Conservation (phyloP, 2,329 filamentous ascomycete genomes). For the Pyrenophora seminiperda region DNA sequence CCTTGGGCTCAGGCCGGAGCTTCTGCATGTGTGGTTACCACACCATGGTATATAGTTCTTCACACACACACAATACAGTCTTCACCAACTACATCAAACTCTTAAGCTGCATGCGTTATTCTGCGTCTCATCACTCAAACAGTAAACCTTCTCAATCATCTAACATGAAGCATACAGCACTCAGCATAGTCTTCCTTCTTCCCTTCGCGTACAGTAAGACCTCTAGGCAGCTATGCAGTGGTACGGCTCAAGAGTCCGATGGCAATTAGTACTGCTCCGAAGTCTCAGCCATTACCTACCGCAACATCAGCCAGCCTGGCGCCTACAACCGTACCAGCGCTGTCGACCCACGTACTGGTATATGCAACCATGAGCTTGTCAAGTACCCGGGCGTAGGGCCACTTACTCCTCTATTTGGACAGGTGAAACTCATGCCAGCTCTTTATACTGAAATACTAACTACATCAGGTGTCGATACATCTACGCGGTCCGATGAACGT, state of each 20-base stretch:
- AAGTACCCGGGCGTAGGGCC: slow-evolving; percentile 65
- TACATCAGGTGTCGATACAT: slow-evolving; percentile 70
- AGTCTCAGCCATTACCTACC: slow-evolving; percentile 71
- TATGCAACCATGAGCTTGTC: slow-evolving; percentile 60
- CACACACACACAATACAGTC: neutral
- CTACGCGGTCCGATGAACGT: slow-evolving; percentile 72
- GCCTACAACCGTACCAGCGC: slow-evolving; percentile 67
- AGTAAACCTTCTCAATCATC: slow-evolving; percentile 12
- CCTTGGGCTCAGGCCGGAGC: neutral
- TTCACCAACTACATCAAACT: neutral
- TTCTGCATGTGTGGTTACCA: neutral
- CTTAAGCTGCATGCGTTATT: neutral
- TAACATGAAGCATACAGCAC: slow-evolving; percentile 28
- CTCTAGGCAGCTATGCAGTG: slow-evolving; percentile 41
- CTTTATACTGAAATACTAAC: neutral
- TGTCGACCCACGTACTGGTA: slow-evolving; percentile 62
- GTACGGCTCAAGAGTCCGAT: slow-evolving; percentile 39
- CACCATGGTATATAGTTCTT: slow-evolving; percentile 1
- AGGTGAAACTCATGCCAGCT: slow-evolving; percentile 54
- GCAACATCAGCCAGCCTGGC: slow-evolving; percentile 63
- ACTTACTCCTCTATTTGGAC: slow-evolving; percentile 71
- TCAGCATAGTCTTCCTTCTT: slow-evolving; percentile 17
- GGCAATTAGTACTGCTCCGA: slow-evolving; percentile 71
- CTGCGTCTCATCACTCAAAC: slow-evolving; percentile 11
- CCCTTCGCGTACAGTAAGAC: slow-evolving; percentile 31